A percentile compares a stretch with the other conserved stretches of the same genome.
These are phyloP conservation scores for Magnolia kwangsiensis DNA, from an alignment of 164 flowering plant species.

Conservation along the genomic window DNA sequence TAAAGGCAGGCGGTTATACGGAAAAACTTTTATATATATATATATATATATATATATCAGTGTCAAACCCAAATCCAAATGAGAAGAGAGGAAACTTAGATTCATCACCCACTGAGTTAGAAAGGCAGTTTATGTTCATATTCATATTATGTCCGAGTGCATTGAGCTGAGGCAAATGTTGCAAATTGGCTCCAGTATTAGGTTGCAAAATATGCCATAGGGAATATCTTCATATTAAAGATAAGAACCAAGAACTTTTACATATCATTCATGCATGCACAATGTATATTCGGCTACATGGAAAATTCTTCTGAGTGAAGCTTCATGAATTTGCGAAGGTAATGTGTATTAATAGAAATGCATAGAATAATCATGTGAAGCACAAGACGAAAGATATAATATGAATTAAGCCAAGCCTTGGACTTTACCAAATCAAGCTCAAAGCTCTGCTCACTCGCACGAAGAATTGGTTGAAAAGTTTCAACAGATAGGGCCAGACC, in stretches of 20 bases:
- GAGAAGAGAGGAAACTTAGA: too few species aligned
- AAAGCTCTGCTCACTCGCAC: constrained; percentile 50
- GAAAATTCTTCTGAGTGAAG: not conserved
- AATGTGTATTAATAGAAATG: too few species aligned
- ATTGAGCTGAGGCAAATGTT: not conserved
- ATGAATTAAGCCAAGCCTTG: not conserved
- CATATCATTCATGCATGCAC: not conserved
- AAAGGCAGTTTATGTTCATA: too few species aligned
- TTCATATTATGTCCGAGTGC: not conserved
- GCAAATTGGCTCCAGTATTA: too few species aligned
- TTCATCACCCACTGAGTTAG: too few species aligned
- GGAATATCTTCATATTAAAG: not conserved
- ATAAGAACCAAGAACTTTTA: not conserved
- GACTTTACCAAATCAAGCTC: constrained; percentile 67
- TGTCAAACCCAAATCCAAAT: too few species aligned
- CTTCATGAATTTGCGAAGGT: not conserved
- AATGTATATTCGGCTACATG: not conserved
- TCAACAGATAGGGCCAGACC: constrained; percentile 45
- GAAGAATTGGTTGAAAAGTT: constrained; percentile 43
- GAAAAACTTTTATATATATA: too few species aligned
- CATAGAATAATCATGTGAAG: constrained; percentile 1
- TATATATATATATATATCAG: too few species aligned
- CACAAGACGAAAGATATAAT: constrained; percentile 3
- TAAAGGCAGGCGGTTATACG: too few species aligned
- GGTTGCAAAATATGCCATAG: not conserved